phyloP scores from a whole-genome alignment of 306 rosid genomes.

The Hippophae tibetana region DNA sequence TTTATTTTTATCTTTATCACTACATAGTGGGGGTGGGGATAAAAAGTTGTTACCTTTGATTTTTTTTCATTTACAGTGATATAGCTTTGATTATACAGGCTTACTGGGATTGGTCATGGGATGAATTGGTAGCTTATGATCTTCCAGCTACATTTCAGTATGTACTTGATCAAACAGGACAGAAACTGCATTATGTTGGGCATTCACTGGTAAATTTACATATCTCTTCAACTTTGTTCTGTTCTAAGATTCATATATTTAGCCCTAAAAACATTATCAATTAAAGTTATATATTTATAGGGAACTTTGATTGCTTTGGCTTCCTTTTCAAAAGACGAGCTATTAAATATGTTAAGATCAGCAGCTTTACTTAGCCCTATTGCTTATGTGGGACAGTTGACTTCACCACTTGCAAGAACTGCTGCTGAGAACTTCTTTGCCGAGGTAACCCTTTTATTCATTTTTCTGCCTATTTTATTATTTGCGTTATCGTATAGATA shows the following conservation, averaged over 20 bases:
- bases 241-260: neutral
- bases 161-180: conserved; percentile 64
- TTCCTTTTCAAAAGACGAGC: conserved; percentile 58
- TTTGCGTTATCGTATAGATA: neutral
- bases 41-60: neutral
- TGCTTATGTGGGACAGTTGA: conserved; percentile 64
- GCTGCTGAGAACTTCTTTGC: conserved; percentile 63
- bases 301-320: conserved; percentile 81
- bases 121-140: conserved; percentile 85
- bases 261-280: neutral
- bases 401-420: conserved; percentile 62
- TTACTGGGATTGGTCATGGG: conserved; percentile 98
- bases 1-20: too few relatives aligned
- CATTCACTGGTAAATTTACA: conserved; percentile 63
- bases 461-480: neutral
- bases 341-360: conserved; percentile 48
- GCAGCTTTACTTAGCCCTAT: conserved; percentile 86
- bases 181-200: conserved; percentile 77
- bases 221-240: neutral
- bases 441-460: conserved; percentile 36
- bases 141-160: conserved; percentile 71
- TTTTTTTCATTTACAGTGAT: neutral
- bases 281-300: conserved; percentile 27
- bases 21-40: too few relatives aligned
- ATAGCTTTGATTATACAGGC: conserved; percentile 25